Conservation (phyloP, 768 basidiomycete species). For the Rhizopogon rudus region DNA sequence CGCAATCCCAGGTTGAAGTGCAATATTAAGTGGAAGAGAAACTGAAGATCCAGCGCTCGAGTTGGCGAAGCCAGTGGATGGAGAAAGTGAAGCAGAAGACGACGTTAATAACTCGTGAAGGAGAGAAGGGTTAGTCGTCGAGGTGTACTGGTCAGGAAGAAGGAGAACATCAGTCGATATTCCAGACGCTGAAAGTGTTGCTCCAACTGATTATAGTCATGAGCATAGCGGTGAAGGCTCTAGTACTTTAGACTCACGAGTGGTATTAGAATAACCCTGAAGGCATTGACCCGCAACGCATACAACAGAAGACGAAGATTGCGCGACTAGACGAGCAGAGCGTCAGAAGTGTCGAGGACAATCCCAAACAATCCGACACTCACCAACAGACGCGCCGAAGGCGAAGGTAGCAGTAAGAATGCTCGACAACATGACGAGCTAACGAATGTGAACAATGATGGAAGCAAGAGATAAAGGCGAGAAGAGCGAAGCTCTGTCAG, state of each 20-base stretch:
- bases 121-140: constrained; percentile 65
- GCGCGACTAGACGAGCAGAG: constrained; percentile 37
- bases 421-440: constrained; percentile 35
- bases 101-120: constrained; percentile 66
- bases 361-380: constrained; percentile 7
- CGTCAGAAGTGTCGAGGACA: background rate
- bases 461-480: constrained; percentile 13
- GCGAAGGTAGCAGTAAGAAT: constrained; percentile 31
- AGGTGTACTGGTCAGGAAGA: constrained; percentile 73
- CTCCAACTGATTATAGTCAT: constrained; percentile 50
- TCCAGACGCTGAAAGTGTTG: constrained; percentile 53
- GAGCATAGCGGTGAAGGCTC: constrained; percentile 4
- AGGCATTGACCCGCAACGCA: constrained; percentile 90
- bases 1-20: constrained; percentile 61
- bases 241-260: constrained; percentile 41
- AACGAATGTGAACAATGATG: constrained; percentile 17
- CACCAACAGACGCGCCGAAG: constrained; percentile 35
- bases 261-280: constrained; percentile 70
- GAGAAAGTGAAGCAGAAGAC: constrained; percentile 51
- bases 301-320: constrained; percentile 55
- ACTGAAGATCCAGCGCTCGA: constrained; percentile 38
- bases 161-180: constrained; percentile 51
- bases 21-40: constrained; percentile 64
- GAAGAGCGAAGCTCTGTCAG: constrained; percentile 20
- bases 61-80: constrained; percentile 61